These are phyloP conservation scores for Erodium trifolium DNA, from an alignment of 441 rosid genomes.

Conservation along the genomic window DNA sequence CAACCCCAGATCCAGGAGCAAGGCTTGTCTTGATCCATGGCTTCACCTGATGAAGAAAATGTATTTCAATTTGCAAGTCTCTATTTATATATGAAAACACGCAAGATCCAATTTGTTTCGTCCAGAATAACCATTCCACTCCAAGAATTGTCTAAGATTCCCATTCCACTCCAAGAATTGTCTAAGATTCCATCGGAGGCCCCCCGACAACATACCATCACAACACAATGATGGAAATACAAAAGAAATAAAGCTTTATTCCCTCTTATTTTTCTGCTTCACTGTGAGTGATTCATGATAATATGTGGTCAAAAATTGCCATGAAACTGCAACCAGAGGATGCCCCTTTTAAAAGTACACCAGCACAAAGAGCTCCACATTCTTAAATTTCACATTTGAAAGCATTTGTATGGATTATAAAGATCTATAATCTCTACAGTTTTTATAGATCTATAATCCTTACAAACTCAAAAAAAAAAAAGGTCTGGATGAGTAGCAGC, in stretches of 20 bases:
- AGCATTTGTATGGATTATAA: background rate
- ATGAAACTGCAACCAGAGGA: too few relatives aligned
- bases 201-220: too few relatives aligned
- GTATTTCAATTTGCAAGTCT: background rate
- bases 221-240: too few relatives aligned
- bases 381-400: too few relatives aligned
- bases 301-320: too few relatives aligned
- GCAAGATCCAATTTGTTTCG: background rate
- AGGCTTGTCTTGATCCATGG: slow-evolving; percentile 95
- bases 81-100: background rate
- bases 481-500: background rate
- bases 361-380: too few relatives aligned
- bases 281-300: too few relatives aligned
- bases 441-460: background rate
- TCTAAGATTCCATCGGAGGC: too few relatives aligned
- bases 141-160: background rate
- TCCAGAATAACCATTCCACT: background rate
- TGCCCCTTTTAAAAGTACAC: too few relatives aligned
- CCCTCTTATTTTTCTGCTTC: too few relatives aligned
- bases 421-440: background rate
- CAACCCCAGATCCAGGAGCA: slow-evolving; percentile 96
- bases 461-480: background rate
- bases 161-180: too few relatives aligned
- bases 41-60: slow-evolving; percentile 46
- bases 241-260: too few relatives aligned